Percentiles rank a stretch among this genome's conserved stretches.
phyloP scores from a whole-genome alignment of 2,329 filamentous ascomycete genomes.

The Elsinoe batatas region DNA sequence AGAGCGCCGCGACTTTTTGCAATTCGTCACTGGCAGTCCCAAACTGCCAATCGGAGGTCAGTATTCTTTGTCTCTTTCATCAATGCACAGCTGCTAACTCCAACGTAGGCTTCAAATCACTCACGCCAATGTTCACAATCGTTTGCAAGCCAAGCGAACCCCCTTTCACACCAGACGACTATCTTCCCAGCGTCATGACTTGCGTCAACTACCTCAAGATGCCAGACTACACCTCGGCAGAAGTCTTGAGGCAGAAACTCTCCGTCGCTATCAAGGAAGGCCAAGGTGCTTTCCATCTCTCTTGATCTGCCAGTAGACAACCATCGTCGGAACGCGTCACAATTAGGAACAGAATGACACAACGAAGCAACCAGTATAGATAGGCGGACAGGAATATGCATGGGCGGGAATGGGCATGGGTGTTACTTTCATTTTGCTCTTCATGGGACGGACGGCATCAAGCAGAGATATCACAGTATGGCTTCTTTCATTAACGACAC shows the following conservation, averaged over 20 bases:
- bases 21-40: constrained; percentile 95
- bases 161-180: constrained; percentile 89
- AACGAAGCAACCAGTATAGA: not conserved
- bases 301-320: constrained; percentile 17
- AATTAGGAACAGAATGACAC: not conserved
- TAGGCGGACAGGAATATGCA: constrained; percentile 13
- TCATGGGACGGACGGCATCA: no score
- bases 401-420: not conserved
- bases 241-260: constrained; percentile 67
- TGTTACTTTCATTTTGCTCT: not conserved
- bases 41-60: constrained; percentile 96
- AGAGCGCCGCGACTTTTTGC: constrained; percentile 84
- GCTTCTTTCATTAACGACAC: not conserved
- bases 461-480: constrained; percentile 5
- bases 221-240: constrained; percentile 78
- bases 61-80: constrained; percentile 25
- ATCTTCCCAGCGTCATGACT: constrained; percentile 99
- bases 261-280: constrained; percentile 85
- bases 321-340: not conserved
- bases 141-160: constrained; percentile 98
- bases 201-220: constrained; percentile 99
- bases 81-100: constrained; percentile 26
- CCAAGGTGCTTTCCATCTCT: constrained; percentile 90
- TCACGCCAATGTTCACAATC: constrained; percentile 97
- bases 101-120: constrained; percentile 74